Conservation (phyloP, 805 yeast species). For the Lachancea sp. region DNA sequence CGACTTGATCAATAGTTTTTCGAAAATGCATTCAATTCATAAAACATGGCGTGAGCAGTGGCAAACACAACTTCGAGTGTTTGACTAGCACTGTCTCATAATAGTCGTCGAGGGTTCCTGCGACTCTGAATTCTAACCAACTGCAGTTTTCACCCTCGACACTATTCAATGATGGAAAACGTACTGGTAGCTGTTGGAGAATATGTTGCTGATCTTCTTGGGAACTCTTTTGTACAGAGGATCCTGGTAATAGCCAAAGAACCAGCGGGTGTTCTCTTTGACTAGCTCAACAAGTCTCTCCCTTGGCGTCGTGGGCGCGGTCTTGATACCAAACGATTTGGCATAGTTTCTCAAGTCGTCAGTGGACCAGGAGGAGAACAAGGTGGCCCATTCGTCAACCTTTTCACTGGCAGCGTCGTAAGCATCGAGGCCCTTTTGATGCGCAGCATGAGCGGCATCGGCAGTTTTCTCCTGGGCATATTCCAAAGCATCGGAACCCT, state of each 20-base stretch:
- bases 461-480: slow-evolving; percentile 7
- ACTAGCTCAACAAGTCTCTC: slow-evolving; percentile 36
- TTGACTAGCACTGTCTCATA: no score
- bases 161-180: slow-evolving; percentile 3
- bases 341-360: slow-evolving; percentile 39
- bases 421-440: slow-evolving; percentile 9
- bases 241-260: slow-evolving; percentile 24
- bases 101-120: no score
- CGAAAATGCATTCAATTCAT: not conserved
- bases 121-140: no score
- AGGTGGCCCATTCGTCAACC: slow-evolving; percentile 19
- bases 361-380: slow-evolving; percentile 38
- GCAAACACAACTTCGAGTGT: no score
- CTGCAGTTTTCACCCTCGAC: no score
- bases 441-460: slow-evolving; percentile 11
- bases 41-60: not conserved
- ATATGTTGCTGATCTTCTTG: slow-evolving; percentile 5
- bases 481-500: slow-evolving; percentile 22
- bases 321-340: slow-evolving; percentile 37
- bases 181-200: slow-evolving; percentile 5
- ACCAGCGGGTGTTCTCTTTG: slow-evolving; percentile 38
- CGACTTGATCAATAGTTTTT: no score
- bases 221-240: slow-evolving; percentile 26
- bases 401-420: slow-evolving; percentile 7
- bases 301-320: slow-evolving; percentile 20